These are phyloP conservation scores for Ophiocordyceps camponoti-floridani DNA, from an alignment of 2,329 filamentous ascomycete species.

Conservation along the genomic window DNA sequence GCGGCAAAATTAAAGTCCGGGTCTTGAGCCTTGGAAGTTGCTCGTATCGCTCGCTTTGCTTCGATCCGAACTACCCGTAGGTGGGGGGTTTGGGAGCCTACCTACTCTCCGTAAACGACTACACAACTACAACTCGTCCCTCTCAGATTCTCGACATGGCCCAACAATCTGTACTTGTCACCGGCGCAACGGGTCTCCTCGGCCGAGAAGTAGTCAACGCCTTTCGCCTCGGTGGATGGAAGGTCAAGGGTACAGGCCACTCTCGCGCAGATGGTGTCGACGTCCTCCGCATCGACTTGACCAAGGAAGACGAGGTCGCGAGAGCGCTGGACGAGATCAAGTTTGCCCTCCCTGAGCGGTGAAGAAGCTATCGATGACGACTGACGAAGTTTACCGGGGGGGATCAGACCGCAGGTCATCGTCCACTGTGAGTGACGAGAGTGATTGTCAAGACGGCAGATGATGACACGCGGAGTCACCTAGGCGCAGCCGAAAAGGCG, in stretches of 20 bases:
- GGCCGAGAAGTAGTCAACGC: conserved; percentile 59
- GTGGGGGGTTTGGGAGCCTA: no score
- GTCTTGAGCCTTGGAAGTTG: no score
- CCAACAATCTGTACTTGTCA: conserved; percentile 46
- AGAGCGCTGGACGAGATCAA: conserved; percentile 32
- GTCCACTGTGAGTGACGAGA: conserved; percentile 49
- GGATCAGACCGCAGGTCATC: conserved; percentile 50
- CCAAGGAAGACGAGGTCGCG: conserved; percentile 25
- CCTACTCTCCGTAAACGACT: no score
- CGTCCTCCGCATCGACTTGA: conserved; percentile 42
- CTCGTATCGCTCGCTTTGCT: no score
- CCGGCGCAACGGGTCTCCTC: conserved; percentile 69
- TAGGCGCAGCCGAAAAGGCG: conserved; percentile 73
- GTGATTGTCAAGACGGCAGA: background rate
- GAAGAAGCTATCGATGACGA: background rate
- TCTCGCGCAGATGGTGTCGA: conserved; percentile 54
- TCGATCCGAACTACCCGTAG: no score
- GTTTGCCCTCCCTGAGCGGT: conserved; percentile 20
- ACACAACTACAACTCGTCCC: background rate
- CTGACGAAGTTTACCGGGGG: background rate
- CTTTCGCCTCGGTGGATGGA: conserved; percentile 46
- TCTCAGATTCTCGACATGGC: conserved; percentile 5
- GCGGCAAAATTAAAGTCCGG: no score
- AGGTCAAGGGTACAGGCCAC: conserved; percentile 55
- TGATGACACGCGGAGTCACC: background rate